phyloP scores from a whole-genome alignment of 257 asterid species.

The Hygrophila difformis region DNA sequence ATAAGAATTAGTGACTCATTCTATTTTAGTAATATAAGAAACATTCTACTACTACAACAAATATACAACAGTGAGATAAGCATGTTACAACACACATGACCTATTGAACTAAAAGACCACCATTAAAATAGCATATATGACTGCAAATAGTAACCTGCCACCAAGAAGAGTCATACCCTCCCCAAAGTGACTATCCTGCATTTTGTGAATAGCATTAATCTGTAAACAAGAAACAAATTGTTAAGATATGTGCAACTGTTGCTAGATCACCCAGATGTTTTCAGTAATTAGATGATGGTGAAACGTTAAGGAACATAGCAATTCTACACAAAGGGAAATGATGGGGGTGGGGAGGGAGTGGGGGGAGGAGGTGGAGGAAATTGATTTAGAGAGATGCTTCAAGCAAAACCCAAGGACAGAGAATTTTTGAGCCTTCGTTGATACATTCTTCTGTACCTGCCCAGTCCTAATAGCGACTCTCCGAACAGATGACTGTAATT shows the following conservation, averaged over 20 bases:
- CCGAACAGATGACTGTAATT: conserved; percentile 85
- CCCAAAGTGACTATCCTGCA: conserved; percentile 61
- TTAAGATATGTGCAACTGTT: conserved; percentile 3
- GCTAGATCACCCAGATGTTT: conserved; percentile 10
- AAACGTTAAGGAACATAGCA: not conserved
- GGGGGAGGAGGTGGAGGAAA: too few species aligned
- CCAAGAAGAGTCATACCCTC: conserved; percentile 92
- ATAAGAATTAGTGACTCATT: conserved; percentile 16
- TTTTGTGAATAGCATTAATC: conserved; percentile 51
- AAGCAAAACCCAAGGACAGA: not conserved
- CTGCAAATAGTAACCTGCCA: conserved; percentile 44
- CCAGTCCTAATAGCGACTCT: conserved; percentile 74
- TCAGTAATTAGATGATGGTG: not conserved
- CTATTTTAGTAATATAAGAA: too few species aligned
- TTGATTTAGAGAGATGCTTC: not conserved
- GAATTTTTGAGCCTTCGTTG: not conserved
- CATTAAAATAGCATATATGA: too few species aligned
- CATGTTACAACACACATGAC: too few species aligned
- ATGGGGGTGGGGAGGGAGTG: not conserved
- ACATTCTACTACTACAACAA: too few species aligned
- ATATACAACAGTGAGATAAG: too few species aligned
- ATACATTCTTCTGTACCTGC: conserved; percentile 36
- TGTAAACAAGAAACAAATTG: conserved; percentile 25
- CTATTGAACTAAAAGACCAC: not conserved
- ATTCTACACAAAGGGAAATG: not conserved